Evolutionary conservation across 1,139 yeast genomes (phyloP).

Genomic region (Yamadazyma membranifaciens): DNA sequence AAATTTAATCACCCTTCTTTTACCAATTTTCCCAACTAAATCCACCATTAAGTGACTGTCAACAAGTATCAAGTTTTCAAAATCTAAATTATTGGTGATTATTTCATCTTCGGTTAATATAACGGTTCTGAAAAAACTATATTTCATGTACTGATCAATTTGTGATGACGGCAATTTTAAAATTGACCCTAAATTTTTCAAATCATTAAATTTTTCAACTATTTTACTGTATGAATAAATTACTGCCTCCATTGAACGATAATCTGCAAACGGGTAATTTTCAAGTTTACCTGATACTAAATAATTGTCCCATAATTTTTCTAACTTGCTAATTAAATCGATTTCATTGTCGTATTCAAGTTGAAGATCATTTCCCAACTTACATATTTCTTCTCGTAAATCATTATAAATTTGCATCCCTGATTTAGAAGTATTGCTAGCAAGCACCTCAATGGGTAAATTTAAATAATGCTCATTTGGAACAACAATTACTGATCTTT

Average conservation of each 20-base stretch:
- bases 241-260: background rate
- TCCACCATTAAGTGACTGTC: constrained; percentile 10
- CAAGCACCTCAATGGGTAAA: background rate
- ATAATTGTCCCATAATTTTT: background rate
- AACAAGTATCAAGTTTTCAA: constrained; percentile 9
- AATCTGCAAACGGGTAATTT: constrained; percentile 4
- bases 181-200: background rate
- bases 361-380: background rate
- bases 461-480: constrained; percentile 4
- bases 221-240: constrained; percentile 1
- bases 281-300: background rate
- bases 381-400: background rate
- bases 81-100: background rate
- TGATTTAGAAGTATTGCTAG: background rate
- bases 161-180: background rate
- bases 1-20: constrained; percentile 1
- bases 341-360: background rate
- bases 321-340: background rate
- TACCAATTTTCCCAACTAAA: background rate
- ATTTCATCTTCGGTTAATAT: constrained; percentile 6
- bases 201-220: background rate
- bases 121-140: constrained; percentile 1
- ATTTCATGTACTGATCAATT: background rate
- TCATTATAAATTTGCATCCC: background rate
- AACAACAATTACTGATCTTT: constrained; percentile 4